Percentiles rank a stretch among this genome's conserved stretches.
phyloP scores from a whole-genome alignment of 805 yeast species.

The Cyberlindnera maclurae region DNA sequence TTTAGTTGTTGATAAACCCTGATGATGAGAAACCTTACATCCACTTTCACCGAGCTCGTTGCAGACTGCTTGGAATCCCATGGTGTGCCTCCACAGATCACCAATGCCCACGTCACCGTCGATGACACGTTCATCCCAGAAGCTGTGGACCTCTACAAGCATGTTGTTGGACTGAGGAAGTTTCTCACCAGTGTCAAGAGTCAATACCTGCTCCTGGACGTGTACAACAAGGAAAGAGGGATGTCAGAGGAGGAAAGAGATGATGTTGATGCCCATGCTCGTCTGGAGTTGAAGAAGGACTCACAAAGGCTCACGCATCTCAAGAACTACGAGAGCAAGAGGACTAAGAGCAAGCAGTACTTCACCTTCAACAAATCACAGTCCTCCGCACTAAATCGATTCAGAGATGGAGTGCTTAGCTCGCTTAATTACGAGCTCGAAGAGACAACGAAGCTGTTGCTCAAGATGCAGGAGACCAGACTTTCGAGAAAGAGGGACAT shows the following conservation, averaged over 20 bases:
- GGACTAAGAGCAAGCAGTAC: conserved; percentile 24
- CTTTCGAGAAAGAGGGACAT: conserved; percentile 20
- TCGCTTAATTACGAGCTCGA: conserved; percentile 17
- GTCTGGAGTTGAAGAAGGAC: conserved; percentile 43
- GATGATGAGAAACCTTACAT: conserved; percentile 1
- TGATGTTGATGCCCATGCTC: conserved; percentile 47
- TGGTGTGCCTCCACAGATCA: not conserved
- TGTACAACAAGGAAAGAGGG: conserved; percentile 11
- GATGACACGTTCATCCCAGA: conserved; percentile 19
- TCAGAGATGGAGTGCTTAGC: conserved; percentile 16
- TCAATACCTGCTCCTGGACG: conserved; percentile 22
- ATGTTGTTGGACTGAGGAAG: conserved; percentile 23
- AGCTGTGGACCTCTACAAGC: conserved; percentile 17
- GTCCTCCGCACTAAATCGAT: conserved; percentile 14
- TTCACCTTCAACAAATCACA: conserved; percentile 14
- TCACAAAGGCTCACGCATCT: conserved; percentile 42
- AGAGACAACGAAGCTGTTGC: conserved; percentile 19
- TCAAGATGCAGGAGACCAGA: conserved; percentile 22
- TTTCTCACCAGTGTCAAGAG: conserved; percentile 23
- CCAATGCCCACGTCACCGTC: conserved; percentile 1
- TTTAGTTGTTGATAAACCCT: too few relatives aligned
- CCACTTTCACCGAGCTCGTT: not conserved
- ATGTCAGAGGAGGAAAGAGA: conserved; percentile 44
- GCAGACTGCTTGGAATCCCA: not conserved
- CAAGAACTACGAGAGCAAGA: conserved; percentile 44